Evolutionary conservation across 352 stramenopile species (phyloP), one percentile per base, ranked within the genome.

Genomic region (Globisporangium paddicum): DNA sequence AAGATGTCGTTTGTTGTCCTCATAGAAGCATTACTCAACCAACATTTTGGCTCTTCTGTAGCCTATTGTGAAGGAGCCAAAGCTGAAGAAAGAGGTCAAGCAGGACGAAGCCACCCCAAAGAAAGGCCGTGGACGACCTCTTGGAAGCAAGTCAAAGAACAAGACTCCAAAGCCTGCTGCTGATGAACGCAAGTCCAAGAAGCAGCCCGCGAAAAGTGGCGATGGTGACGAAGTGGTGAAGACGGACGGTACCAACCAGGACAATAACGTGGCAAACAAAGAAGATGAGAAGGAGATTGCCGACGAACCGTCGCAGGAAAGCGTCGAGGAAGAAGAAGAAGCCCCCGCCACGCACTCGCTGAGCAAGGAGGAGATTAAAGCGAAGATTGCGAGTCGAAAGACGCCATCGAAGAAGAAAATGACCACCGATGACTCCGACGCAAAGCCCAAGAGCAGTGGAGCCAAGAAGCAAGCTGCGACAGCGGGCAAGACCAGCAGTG

Each of bases 321-420:
- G 49, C 41, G 28, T 53, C 56, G 62, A 74, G 57, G 64, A 78
- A 18, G 73, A 82, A 54, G 75, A 87, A 3, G 75, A 86, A 9
- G 67, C 74, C 3, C 59, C 68, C 5, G 54, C 54, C 2, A 58
- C 54, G 8, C 62, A 75, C 1, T 58, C 71, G 14, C 46, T 89
- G 32, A 89, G 74, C 45, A 91, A 90, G 40, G 83, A 90, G 25
- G 76, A 90, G 32, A 91, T 89, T 57, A 89, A 89, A 56, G 79
- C 77, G 8, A 88, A 90, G 62, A 73, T 89, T 7, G 77, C 80
- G 7, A 90, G 70, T 41, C 71, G 75, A 25, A 91, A 91, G 58
- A 74, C 74, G 18, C 81, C 79, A 7, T 82, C 71, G 0, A 78
- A 81, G 32, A 90, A 93, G 65, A 89, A 87, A 56, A 23, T 61